Evolutionary conservation across 805 yeast genomes (phyloP), one percentile per base, ranked within the genome.

Genomic region (Millerozyma miso): DNA sequence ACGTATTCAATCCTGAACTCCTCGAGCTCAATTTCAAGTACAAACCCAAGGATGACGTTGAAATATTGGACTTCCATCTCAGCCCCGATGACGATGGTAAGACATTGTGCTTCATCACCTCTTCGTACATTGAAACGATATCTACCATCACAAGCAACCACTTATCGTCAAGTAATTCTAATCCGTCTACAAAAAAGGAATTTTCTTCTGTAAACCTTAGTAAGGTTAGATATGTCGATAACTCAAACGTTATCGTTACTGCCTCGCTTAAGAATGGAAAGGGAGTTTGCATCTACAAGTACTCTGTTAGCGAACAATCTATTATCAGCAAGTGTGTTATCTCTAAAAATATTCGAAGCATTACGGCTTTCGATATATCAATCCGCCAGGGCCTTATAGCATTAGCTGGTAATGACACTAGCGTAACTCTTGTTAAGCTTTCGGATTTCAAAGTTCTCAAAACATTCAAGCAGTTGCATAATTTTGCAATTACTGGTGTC

Each of bases 401-500:
- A 1, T 50, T 81, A 17, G 81, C 85, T 0, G 81, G 83, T 0
- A 79, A 81, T 42, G 93, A 86, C 51, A 76, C 80, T 49, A 78
- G 93, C 1, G 65, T 89, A 10, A 63, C 78, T 1, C 51, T 89
- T n/a, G 59, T 81, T 10, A 73, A 75, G 33, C 58, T 76, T 13
- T 65, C 71, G 2, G 78, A 73, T 47, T 74, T 89, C 45, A 70
- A 74, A 35, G 60, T 74, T 10, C 52, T 79, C 19, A 78, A 74
- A 44, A 64, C 71, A 4, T 66, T 80, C 42, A 74, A 74, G 35
- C 77, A 83, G 46, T 80, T 85, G 42, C 97, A 89, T 59, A 68
- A 74, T 6, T 86, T 86, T 59, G 88, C 95, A 19, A 81, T 88
- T 40, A 88, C 97, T 0, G 74, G 77, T 35, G 79, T 87, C 7